Percentiles rank a stretch among this genome's conserved stretches.
These are phyloP conservation scores for Podospora sp. DNA, from an alignment of 495 filamentous ascomycete species.

Conservation along the genomic window DNA sequence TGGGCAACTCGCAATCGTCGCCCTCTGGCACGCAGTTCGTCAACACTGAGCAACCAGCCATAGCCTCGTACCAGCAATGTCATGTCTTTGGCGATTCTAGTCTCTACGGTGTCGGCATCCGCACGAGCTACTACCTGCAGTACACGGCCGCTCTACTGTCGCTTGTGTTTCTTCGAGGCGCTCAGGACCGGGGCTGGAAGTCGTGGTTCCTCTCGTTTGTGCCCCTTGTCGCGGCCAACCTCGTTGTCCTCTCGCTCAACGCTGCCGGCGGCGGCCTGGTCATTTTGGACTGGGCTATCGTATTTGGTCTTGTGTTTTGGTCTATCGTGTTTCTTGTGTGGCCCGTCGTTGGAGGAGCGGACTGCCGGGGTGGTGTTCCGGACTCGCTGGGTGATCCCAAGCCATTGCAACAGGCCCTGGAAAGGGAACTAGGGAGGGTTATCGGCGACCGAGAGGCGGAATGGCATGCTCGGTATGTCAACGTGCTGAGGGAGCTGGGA, in stretches of 20 bases:
- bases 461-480: constrained; percentile 22
- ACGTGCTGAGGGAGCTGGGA: constrained; percentile 14
- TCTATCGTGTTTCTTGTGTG: constrained; percentile 18
- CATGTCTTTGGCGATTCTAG: constrained; percentile 25
- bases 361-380: not conserved
- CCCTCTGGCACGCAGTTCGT: constrained; percentile 20
- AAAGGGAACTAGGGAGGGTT: constrained; percentile 19
- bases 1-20: constrained; percentile 22
- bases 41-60: constrained; percentile 7
- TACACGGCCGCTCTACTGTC: constrained; percentile 21
- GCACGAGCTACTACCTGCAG: constrained; percentile 24
- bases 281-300: constrained; percentile 23
- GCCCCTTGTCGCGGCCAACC: constrained; percentile 20
- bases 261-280: constrained; percentile 16
- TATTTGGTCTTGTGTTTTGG: constrained; percentile 25
- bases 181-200: constrained; percentile 5
- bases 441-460: constrained; percentile 22
- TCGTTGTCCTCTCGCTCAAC: constrained; percentile 16
- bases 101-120: constrained; percentile 23
- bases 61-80: constrained; percentile 18
- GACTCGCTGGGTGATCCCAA: constrained; percentile 3
- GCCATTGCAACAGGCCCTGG: constrained; percentile 17
- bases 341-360: not conserved
- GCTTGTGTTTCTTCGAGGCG: constrained; percentile 17
- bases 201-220: constrained; percentile 21